Evolutionary conservation across 2,329 filamentous ascomycete species (phyloP).

Genomic region (Claviceps cyperi): DNA sequence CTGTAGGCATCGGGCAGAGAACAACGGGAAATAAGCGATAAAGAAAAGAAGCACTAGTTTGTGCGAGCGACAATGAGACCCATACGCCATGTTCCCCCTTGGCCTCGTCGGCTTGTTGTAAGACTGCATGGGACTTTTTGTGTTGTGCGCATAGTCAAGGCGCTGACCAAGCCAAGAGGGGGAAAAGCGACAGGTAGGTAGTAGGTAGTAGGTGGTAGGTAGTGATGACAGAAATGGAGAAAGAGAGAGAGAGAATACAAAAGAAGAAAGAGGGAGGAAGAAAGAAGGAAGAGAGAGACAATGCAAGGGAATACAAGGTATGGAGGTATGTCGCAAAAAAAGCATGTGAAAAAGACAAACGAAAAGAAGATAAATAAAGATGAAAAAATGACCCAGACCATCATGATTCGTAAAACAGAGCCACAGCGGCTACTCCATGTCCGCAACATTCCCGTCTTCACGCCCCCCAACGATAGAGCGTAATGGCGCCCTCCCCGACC

Average conservation of each 20-base stretch:
- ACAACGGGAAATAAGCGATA: too few species aligned
- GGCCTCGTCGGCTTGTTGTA: too few species aligned
- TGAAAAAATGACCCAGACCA: not conserved
- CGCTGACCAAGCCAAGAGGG: too few species aligned
- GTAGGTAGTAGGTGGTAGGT: too few species aligned
- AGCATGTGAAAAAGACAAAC: not conserved
- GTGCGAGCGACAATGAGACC: too few species aligned
- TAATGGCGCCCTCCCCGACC: not conserved
- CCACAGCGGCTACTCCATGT: not conserved
- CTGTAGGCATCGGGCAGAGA: too few species aligned
- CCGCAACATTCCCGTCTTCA: not conserved
- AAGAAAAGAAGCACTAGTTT: too few species aligned
- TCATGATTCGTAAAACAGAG: not conserved
- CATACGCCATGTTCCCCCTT: too few species aligned
- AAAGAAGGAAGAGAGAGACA: not conserved
- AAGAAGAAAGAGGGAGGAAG: not conserved
- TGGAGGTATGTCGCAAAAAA: not conserved
- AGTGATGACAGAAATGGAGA: not conserved
- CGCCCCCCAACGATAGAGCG: not conserved
- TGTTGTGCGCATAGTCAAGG: too few species aligned
- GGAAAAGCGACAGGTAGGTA: too few species aligned
- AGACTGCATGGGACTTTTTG: too few species aligned
- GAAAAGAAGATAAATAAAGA: not conserved
- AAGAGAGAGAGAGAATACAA: not conserved
- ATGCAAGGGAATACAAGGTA: not conserved